phyloP scores from a whole-genome alignment of 164 flowering plant species.

The Echeveria elegans region DNA sequence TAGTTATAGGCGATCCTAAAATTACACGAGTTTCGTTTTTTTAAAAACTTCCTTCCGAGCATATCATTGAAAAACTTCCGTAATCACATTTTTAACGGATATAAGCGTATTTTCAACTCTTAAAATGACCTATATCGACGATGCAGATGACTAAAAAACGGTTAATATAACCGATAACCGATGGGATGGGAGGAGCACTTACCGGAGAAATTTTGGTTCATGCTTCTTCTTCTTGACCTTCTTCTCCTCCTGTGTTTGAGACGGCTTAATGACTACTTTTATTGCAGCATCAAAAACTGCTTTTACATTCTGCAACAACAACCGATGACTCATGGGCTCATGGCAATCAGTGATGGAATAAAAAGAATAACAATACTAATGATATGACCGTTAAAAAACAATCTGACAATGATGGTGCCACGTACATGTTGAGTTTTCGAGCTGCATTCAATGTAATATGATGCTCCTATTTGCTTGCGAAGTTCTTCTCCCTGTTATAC shows the following conservation, averaged over 20 bases:
- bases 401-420: background rate
- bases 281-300: conserved; percentile 96
- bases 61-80: too few relatives aligned
- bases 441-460: conserved; percentile 91
- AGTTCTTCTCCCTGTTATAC: conserved; percentile 87
- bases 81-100: too few relatives aligned
- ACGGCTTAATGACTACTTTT: conserved; percentile 89
- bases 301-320: conserved; percentile 72
- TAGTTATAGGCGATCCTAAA: background rate
- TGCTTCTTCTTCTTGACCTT: conserved; percentile 47
- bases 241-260: conserved; percentile 75
- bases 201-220: conserved; percentile 54
- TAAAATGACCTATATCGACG: too few relatives aligned
- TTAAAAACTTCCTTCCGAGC: too few relatives aligned
- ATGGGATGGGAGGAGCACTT: conserved; percentile 21
- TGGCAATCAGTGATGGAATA: background rate
- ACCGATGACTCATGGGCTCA: background rate
- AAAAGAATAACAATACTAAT: background rate
- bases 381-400: background rate
- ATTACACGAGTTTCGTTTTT: background rate
- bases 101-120: too few relatives aligned
- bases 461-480: conserved; percentile 85
- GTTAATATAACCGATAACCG: background rate
- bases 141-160: too few relatives aligned
- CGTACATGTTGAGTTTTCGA: conserved; percentile 95